phyloP scores from a whole-genome alignment of 495 filamentous ascomycete species.

The Aspergillus wentii region DNA sequence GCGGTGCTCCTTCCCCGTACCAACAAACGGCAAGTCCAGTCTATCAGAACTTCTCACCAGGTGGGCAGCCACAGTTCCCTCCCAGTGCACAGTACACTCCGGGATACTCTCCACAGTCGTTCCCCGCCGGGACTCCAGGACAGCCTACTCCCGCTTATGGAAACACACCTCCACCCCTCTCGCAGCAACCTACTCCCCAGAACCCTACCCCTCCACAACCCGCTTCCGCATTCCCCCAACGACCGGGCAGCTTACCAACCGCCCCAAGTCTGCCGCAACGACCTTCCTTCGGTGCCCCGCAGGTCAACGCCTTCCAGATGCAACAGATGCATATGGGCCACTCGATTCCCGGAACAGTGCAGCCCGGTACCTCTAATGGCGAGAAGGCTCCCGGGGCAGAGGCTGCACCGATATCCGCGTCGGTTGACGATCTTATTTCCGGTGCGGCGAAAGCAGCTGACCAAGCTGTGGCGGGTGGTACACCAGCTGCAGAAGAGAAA shows the following conservation, averaged over 20 bases:
- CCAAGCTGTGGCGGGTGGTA: slow-evolving; percentile 17
- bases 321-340: slow-evolving; percentile 62
- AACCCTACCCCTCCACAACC: slow-evolving; percentile 37
- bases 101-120: slow-evolving; percentile 42
- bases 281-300: slow-evolving; percentile 53
- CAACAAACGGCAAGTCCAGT: slow-evolving; percentile 39
- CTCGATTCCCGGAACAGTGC: slow-evolving; percentile 22
- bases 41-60: slow-evolving; percentile 33
- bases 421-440: slow-evolving; percentile 60
- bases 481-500: slow-evolving; percentile 17
- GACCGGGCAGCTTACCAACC: slow-evolving; percentile 47
- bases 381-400: slow-evolving; percentile 24
- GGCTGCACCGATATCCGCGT: slow-evolving; percentile 33
- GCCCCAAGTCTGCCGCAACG: slow-evolving; percentile 60
- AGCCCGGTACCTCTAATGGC: slow-evolving; percentile 33
- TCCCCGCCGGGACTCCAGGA: slow-evolving; percentile 19
- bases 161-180: slow-evolving; percentile 26
- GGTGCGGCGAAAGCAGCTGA: slow-evolving; percentile 31
- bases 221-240: slow-evolving; percentile 32
- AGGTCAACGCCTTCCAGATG: slow-evolving; percentile 54
- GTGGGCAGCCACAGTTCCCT: slow-evolving; percentile 26
- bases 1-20: slow-evolving; percentile 31
- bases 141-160: slow-evolving; percentile 22
- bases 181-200: slow-evolving; percentile 32
- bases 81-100: slow-evolving; percentile 28